A percentile compares a stretch with the other conserved stretches of the same genome.
Conservation (phyloP, 106 monocot species). For the Amphibolis antarctica region DNA sequence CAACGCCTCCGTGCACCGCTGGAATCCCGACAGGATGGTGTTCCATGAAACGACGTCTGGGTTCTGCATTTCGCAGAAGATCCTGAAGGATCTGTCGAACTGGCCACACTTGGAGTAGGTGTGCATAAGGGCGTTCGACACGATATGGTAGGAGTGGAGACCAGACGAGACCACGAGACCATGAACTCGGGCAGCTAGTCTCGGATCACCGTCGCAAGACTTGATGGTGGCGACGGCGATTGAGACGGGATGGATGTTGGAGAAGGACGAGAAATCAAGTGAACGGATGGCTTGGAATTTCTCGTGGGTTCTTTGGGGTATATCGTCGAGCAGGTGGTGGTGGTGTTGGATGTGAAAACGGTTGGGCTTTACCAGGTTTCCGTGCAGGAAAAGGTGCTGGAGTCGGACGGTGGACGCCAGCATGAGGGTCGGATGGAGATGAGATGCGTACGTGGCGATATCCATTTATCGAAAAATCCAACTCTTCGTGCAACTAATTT, state of each 20-base stretch:
- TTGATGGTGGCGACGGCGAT: slow-evolving; percentile 29
- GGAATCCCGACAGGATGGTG: slow-evolving; percentile 49
- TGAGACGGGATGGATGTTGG: slow-evolving; percentile 3
- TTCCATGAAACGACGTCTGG: slow-evolving; percentile 73
- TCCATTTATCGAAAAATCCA: too few relatives aligned
- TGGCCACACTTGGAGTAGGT: slow-evolving; percentile 47
- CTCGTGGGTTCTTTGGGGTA: too few relatives aligned
- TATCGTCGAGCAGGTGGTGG: too few relatives aligned
- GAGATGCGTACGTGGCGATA: too few relatives aligned
- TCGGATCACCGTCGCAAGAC: slow-evolving; percentile 2
- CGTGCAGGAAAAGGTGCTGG: too few relatives aligned
- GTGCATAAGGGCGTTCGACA: slow-evolving; percentile 70
- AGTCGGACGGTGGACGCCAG: too few relatives aligned
- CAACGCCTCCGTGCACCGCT: slow-evolving; percentile 19
- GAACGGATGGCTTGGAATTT: too few relatives aligned
- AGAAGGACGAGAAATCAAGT: too few relatives aligned
- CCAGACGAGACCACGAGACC: slow-evolving; percentile 34
- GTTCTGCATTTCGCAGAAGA: slow-evolving; percentile 24
- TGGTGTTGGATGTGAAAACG: too few relatives aligned
- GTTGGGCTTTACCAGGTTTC: too few relatives aligned
- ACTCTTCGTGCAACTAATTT: too few relatives aligned
- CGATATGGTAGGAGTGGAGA: slow-evolving; percentile 17
- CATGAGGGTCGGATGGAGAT: too few relatives aligned
- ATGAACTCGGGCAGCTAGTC: slow-evolving; percentile 32
- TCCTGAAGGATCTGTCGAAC: slow-evolving; percentile 21